Percentiles rank a stretch among this genome's conserved stretches.
Conservation (phyloP, 495 filamentous ascomycete species). For the Lichina pygmaea region DNA sequence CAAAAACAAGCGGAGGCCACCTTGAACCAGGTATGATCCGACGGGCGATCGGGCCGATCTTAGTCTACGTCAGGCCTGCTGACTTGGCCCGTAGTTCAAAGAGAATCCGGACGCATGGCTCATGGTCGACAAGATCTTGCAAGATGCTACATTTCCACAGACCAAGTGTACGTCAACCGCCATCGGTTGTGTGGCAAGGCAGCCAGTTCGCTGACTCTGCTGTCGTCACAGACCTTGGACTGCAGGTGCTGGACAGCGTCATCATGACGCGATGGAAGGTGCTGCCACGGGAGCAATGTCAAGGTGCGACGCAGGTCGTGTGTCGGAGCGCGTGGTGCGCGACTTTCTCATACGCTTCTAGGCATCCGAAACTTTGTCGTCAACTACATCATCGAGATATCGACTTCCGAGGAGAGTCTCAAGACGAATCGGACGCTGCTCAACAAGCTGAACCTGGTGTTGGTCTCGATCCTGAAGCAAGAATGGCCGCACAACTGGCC, state of each 20-base stretch:
- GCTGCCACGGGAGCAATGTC: constrained; percentile 77
- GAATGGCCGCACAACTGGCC: constrained; percentile 99
- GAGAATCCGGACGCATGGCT: constrained; percentile 96
- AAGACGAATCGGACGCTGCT: constrained; percentile 59
- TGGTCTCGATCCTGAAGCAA: constrained; percentile 94
- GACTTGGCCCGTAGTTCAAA: constrained; percentile 49
- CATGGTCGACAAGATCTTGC: constrained; percentile 82
- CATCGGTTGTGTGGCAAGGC: background rate
- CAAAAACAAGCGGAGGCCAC: constrained; percentile 93
- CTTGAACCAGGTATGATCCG: constrained; percentile 58
- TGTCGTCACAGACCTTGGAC: constrained; percentile 40
- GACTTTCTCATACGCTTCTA: constrained; percentile 10
- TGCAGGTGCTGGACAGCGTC: constrained; percentile 92
- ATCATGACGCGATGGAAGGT: constrained; percentile 99
- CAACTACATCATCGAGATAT: constrained; percentile 84
- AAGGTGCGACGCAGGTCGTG: constrained; percentile 26
- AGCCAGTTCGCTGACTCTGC: constrained; percentile 16
- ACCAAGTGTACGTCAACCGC: constrained; percentile 57
- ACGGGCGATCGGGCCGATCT: background rate
- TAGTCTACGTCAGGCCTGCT: background rate
- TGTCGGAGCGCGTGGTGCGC: background rate
- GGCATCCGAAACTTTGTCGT: constrained; percentile 98
- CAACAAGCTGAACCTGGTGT: constrained; percentile 92
- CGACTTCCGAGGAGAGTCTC: constrained; percentile 62
- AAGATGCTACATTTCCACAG: constrained; percentile 69